Percentiles rank a stretch among this genome's conserved stretches.
These are phyloP conservation scores for Fusarium sp. DNA, from an alignment of 2,329 filamentous ascomycete genomes.

Conservation along the genomic window DNA sequence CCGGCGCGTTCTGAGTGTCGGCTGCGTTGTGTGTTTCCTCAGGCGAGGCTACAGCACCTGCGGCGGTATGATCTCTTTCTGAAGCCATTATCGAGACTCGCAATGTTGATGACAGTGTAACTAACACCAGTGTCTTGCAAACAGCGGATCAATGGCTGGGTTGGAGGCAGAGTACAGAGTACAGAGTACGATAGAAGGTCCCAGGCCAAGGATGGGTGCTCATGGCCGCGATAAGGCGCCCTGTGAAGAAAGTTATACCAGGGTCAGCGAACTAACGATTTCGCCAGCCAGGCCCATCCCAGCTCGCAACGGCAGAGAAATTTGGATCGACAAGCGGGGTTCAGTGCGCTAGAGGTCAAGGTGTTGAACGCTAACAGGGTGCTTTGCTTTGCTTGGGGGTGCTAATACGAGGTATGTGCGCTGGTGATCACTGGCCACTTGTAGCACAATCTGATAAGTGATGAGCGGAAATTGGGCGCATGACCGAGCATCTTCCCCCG, in stretches of 20 bases:
- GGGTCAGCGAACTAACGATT: slow-evolving; percentile 13
- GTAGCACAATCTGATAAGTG: slow-evolving; percentile 7
- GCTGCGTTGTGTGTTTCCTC: background rate
- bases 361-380: background rate
- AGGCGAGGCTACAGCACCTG: background rate
- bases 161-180: background rate
- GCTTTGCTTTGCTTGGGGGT: background rate
- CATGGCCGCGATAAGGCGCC: background rate
- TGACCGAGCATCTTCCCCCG: slow-evolving; percentile 19
- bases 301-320: background rate
- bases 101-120: background rate
- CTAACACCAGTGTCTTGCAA: background rate
- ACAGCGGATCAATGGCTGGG: background rate
- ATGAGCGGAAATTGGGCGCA: slow-evolving; percentile 13
- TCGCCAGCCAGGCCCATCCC: slow-evolving; percentile 7
- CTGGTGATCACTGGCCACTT: background rate
- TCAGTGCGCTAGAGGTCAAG: background rate
- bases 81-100: slow-evolving; percentile 9
- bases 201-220: background rate
- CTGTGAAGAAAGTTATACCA: slow-evolving; percentile 25
- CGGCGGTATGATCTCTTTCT: background rate
- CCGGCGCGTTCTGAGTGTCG: background rate
- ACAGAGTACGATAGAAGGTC: background rate
- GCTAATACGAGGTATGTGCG: slow-evolving; percentile 11
- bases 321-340: slow-evolving; percentile 35